Percentiles rank a stretch among this genome's conserved stretches.
These are phyloP conservation scores for Aplosporella prunicola DNA, from an alignment of 2,329 filamentous ascomycete genomes.

Conservation along the genomic window DNA sequence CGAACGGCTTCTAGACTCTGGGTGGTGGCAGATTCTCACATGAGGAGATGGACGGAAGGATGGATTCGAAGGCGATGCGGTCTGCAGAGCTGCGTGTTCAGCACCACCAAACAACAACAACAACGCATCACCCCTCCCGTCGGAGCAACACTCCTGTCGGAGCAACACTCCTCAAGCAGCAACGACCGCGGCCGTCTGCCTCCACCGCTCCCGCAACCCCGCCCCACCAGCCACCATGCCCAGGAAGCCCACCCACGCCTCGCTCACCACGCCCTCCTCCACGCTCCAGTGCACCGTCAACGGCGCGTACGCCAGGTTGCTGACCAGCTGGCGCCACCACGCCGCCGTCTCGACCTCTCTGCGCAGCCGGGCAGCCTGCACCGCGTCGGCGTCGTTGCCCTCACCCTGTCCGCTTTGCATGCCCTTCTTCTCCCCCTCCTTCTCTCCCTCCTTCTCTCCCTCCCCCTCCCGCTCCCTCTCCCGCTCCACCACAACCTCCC, in stretches of 20 bases:
- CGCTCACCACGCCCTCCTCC: conserved; percentile 53
- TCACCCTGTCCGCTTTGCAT: conserved; percentile 33
- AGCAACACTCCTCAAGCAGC: background rate
- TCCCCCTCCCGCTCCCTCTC: conserved; percentile 22
- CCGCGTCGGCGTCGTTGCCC: no score
- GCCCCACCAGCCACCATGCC: conserved; percentile 43
- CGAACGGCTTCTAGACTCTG: no score
- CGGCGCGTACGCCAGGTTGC: conserved; percentile 69
- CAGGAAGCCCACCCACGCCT: conserved; percentile 48
- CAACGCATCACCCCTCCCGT: no score
- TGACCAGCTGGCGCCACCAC: conserved; percentile 59
- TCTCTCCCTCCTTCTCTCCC: conserved; percentile 26
- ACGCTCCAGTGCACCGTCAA: conserved; percentile 77
- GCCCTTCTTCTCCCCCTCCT: conserved; percentile 37
- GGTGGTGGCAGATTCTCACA: no score
- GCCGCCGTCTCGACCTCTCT: conserved; percentile 24
- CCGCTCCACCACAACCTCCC: conserved; percentile 20
- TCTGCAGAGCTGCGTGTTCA: no score
- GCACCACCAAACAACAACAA: no score
- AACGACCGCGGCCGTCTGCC: conserved; percentile 21
- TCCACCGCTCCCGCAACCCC: conserved; percentile 38
- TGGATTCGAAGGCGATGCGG: no score
- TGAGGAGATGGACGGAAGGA: no score
- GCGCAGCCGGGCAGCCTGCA: no score
- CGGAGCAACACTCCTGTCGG: no score